phyloP scores from a whole-genome alignment of 805 yeast genomes.

The Schwanniomyces yamadae region DNA sequence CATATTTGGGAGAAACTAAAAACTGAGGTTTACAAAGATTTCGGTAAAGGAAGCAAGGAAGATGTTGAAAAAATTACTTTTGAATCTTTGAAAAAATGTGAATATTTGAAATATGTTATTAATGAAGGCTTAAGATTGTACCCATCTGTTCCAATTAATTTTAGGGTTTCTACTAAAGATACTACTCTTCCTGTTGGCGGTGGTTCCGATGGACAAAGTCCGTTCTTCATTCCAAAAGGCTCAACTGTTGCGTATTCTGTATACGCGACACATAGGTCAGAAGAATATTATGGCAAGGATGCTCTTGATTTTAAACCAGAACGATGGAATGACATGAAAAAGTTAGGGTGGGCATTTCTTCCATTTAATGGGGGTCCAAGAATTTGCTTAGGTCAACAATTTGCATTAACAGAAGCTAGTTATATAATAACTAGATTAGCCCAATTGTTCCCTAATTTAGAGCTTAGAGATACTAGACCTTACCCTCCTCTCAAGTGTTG shows the following conservation, averaged over 20 bases:
- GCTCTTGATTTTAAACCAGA: slow-evolving; percentile 48
- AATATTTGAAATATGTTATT: slow-evolving; percentile 28
- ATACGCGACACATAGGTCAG: slow-evolving; percentile 44
- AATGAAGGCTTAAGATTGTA: slow-evolving; percentile 34
- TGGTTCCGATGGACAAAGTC: slow-evolving; percentile 33
- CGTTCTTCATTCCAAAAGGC: slow-evolving; percentile 45
- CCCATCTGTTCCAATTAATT: slow-evolving; percentile 35
- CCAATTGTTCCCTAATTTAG: slow-evolving; percentile 23
- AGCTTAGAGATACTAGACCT: slow-evolving; percentile 14
- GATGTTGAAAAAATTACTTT: slow-evolving; percentile 24
- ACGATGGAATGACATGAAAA: slow-evolving; percentile 44
- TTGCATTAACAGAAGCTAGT: slow-evolving; percentile 55
- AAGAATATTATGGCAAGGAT: slow-evolving; percentile 45
- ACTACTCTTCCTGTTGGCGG: slow-evolving; percentile 38
- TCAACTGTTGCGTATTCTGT: slow-evolving; percentile 41
- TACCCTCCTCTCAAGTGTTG: slow-evolving; percentile 32
- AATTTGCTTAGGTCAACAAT: slow-evolving; percentile 57
- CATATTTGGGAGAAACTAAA: slow-evolving; percentile 26
- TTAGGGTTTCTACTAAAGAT: slow-evolving; percentile 27
- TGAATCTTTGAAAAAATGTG: slow-evolving; percentile 34
- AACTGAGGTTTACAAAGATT: slow-evolving; percentile 23
- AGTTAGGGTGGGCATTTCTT: slow-evolving; percentile 47
- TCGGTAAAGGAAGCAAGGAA: slow-evolving; percentile 24
- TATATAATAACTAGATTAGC: slow-evolving; percentile 41
- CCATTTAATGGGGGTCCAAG: slow-evolving; percentile 60